Evolutionary conservation across 352 stramenopile genomes (phyloP).

Genomic region (Blastocystis sp.): DNA sequence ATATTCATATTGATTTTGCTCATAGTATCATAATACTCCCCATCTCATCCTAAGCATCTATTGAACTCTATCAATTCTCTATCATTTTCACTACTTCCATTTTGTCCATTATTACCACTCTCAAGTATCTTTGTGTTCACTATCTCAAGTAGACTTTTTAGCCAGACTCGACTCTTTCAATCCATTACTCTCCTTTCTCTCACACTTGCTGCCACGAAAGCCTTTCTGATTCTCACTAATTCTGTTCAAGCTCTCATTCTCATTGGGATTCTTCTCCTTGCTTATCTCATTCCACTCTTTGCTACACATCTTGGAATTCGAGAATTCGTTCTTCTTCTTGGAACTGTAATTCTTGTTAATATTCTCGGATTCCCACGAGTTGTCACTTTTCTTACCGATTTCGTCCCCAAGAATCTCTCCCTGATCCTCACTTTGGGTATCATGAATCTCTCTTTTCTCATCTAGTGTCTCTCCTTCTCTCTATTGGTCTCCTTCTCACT

Average conservation of each 20-base stretch:
- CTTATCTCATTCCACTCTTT: background rate
- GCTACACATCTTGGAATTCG: background rate
- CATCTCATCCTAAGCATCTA: background rate
- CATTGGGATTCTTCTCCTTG: background rate
- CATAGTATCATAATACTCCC: background rate
- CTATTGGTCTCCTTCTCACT: background rate
- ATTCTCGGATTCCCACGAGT: background rate
- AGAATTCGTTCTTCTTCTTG: background rate
- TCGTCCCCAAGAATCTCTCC: background rate
- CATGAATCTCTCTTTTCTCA: background rate
- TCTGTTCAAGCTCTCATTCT: background rate
- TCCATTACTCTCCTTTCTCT: background rate
- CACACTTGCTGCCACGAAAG: constrained; percentile 3
- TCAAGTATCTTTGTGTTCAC: background rate
- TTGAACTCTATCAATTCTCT: constrained; percentile 53
- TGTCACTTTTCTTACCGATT: constrained; percentile 6
- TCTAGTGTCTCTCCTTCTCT: background rate
- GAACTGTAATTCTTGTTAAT: background rate
- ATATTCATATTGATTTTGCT: constrained; percentile 38
- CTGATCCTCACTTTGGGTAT: background rate
- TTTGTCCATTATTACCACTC: background rate
- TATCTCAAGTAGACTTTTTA: background rate
- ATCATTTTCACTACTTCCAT: constrained; percentile 28
- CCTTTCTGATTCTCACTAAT: constrained; percentile 20
- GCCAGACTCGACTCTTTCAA: background rate